A percentile compares a stretch with the other conserved stretches of the same genome.
Evolutionary conservation across 2,329 filamentous ascomycete species (phyloP).

Genomic region (Teratosphaeria zuluensis): DNA sequence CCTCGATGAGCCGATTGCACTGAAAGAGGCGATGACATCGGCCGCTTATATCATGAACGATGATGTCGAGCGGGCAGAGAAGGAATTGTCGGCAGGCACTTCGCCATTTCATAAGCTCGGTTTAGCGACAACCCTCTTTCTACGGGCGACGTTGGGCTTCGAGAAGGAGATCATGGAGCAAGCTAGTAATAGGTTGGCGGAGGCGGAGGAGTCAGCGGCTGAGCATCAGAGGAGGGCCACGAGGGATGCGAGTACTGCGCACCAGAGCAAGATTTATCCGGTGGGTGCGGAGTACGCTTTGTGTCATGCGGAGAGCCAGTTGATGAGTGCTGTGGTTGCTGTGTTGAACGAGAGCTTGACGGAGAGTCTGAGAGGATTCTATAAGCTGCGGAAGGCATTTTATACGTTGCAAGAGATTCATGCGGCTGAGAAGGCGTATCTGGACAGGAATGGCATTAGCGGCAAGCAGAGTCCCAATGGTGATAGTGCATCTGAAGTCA

Average conservation of each 20-base stretch:
- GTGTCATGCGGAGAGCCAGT: slow-evolving; percentile 72
- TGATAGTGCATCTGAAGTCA: background rate
- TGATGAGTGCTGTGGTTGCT: slow-evolving; percentile 81
- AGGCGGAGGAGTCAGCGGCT: slow-evolving; percentile 68
- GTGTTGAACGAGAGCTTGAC: slow-evolving; percentile 89
- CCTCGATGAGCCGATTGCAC: slow-evolving; percentile 15
- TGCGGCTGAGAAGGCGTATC: slow-evolving; percentile 57
- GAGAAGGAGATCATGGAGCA: slow-evolving; percentile 86
- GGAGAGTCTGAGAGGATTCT: slow-evolving; percentile 84
- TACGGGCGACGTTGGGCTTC: slow-evolving; percentile 78
- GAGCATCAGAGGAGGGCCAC: slow-evolving; percentile 67
- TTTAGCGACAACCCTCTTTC: slow-evolving; percentile 70
- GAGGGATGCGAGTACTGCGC: slow-evolving; percentile 45
- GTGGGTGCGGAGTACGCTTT: slow-evolving; percentile 80
- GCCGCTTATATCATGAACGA: slow-evolving; percentile 29
- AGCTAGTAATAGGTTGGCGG: slow-evolving; percentile 61
- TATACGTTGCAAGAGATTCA: slow-evolving; percentile 71
- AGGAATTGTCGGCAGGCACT: slow-evolving; percentile 57
- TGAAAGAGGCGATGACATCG: slow-evolving; percentile 35
- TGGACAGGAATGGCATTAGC: slow-evolving; percentile 23
- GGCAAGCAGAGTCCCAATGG: background rate
- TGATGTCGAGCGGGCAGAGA: slow-evolving; percentile 72
- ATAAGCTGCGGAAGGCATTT: slow-evolving; percentile 84
- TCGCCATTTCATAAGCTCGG: slow-evolving; percentile 88
- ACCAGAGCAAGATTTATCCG: slow-evolving; percentile 59